Base-by-base conservation (phyloP, 768 basidiomycete genomes). In the Macrolepiota dolichaula region DNA sequence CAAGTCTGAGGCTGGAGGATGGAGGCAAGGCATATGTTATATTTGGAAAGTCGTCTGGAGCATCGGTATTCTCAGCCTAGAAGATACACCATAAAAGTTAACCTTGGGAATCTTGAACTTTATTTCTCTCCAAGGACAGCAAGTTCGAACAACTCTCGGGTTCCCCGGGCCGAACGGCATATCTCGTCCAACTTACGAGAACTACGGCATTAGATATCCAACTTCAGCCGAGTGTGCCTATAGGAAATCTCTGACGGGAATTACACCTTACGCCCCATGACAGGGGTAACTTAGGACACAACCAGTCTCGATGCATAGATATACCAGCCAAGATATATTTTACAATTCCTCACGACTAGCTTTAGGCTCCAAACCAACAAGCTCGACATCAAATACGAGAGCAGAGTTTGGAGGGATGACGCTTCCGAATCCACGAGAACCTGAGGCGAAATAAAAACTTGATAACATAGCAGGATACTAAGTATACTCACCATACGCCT, bases 361-460 rank as follows among this genome's bases (percentile, higher is more conserved):
- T 55, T 74, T 73, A 51, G 76, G 74, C 57, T 88, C 79, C 67
- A 96, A 73, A 47, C 77, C 79, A n/a, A 88, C 76, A 27, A 96
- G 81, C 70, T 96, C 94, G 11, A 92, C 90, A 7, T 92, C 90
- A 74, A 97, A 96, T 19, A 94, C 85, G 27, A 96, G 79, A 6
- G 88, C 87, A 12, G 93, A 85, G 67, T 88, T 78, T 40, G 89
- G 77, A 36, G 94, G 94, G 57, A 98, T 98, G 62, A 88, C 73
- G 13, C 73, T 74, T 6, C 92, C 91, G 67, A 88, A 87, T 12
- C 93, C 94, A 51, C 89, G 85, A 2, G 79, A 68, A 38, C 94
- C 92, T 94, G 60, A 22, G 5, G 53, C 19, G 24, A 19, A 54
- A 22, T n/a, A 2, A 11, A n/a, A n/a, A n/a, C n/a, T 2, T 42